These are phyloP conservation scores for Elongisporangium anandrum DNA, from an alignment of 352 stramenopile genomes.

Conservation along the genomic window DNA sequence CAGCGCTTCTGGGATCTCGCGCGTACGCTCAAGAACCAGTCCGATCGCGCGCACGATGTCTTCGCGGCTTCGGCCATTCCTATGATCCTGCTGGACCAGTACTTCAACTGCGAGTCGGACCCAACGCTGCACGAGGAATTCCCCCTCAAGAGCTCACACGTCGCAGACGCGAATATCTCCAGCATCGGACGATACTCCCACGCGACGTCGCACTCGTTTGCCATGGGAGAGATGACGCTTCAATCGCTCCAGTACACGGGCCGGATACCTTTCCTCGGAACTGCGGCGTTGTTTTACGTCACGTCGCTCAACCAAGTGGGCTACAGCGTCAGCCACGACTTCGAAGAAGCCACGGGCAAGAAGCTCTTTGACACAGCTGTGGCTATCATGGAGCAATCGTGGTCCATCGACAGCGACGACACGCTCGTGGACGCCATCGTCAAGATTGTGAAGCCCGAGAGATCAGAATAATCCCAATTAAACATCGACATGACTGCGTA, in stretches of 20 bases:
- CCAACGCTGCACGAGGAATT: slow-evolving; percentile 22
- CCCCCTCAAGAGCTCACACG: slow-evolving; percentile 20
- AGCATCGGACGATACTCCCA: slow-evolving; percentile 26
- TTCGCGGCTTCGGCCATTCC: slow-evolving; percentile 13
- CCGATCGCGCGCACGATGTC: slow-evolving; percentile 14
- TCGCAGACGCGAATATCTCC: slow-evolving; percentile 17
- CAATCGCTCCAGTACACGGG: not conserved
- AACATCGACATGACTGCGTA: too few species aligned
- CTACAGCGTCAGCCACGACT: slow-evolving; percentile 4
- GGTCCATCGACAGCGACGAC: not conserved
- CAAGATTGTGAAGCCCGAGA: not conserved
- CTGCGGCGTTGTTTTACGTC: slow-evolving; percentile 2
- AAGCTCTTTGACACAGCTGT: slow-evolving; percentile 1
- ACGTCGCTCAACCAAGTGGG: slow-evolving; percentile 1
- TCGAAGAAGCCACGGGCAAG: not conserved
- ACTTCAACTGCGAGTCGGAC: slow-evolving; percentile 18
- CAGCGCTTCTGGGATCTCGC: slow-evolving; percentile 41
- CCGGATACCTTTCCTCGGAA: not conserved
- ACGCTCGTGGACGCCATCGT: not conserved
- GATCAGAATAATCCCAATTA: too few species aligned
- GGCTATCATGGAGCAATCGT: not conserved
- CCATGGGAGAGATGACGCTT: not conserved
- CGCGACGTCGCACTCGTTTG: slow-evolving; percentile 24
- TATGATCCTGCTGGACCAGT: slow-evolving; percentile 24
- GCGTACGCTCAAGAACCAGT: slow-evolving; percentile 23